Evolutionary conservation across 805 yeast species (phyloP).

Genomic region (Yarrowia bubula): DNA sequence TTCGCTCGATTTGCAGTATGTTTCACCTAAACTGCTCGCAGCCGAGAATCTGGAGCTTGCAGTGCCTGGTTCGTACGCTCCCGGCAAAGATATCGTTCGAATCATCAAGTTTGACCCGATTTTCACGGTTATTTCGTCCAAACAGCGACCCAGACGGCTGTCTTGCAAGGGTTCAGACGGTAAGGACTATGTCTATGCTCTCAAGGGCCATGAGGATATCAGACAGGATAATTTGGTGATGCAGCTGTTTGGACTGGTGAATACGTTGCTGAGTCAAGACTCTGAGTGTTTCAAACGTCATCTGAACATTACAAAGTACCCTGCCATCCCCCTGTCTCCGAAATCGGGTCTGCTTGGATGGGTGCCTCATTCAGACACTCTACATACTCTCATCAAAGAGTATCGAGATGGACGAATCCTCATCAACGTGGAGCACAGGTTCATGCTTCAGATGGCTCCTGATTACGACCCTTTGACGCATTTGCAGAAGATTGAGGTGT

Average conservation of each 20-base stretch:
- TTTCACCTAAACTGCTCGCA: constrained; percentile 82
- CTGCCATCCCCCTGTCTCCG: constrained; percentile 95
- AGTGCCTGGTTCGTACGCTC: constrained; percentile 88
- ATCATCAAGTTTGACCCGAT: constrained; percentile 78
- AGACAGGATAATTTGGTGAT: constrained; percentile 96
- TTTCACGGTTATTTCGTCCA: constrained; percentile 83
- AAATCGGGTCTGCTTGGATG: constrained; percentile 95
- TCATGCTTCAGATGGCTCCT: constrained; percentile 97
- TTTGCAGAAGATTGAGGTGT: constrained; percentile 92
- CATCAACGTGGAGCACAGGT: constrained; percentile 88
- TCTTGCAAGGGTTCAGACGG: constrained; percentile 87
- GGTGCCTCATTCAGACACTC: constrained; percentile 97
- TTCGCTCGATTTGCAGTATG: constrained; percentile 84
- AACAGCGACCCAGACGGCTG: constrained; percentile 90
- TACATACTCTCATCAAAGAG: constrained; percentile 88
- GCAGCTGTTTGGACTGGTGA: constrained; percentile 95
- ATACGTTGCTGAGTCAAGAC: constrained; percentile 82
- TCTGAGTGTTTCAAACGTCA: constrained; percentile 96
- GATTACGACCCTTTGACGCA: constrained; percentile 87
- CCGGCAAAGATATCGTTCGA: constrained; percentile 73
- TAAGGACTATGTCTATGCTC: constrained; percentile 71
- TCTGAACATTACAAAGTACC: constrained; percentile 83
- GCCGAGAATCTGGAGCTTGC: constrained; percentile 82
- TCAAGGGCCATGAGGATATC: constrained; percentile 97
- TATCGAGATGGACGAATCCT: constrained; percentile 80